Conservation (phyloP, 768 basidiomycete genomes). For the Pisolithus sp. region DNA sequence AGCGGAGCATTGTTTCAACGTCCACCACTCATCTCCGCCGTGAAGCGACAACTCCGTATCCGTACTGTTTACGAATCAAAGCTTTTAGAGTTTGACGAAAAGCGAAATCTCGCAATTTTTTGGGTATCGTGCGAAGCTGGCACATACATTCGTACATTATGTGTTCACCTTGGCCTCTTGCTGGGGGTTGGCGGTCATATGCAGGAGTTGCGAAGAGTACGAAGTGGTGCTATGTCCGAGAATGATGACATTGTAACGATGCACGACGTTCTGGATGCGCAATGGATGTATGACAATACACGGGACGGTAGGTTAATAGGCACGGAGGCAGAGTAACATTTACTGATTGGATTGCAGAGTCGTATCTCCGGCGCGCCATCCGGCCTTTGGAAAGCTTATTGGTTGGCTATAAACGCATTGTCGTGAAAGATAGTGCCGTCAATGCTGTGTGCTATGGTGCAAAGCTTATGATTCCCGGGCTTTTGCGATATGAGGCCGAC, state of each 20-base stretch:
- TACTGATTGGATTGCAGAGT: slow-evolving; percentile 48
- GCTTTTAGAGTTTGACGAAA: slow-evolving; percentile 94
- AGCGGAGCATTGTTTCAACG: slow-evolving; percentile 99
- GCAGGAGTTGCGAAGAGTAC: slow-evolving; percentile 94
- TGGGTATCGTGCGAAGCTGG: slow-evolving; percentile 99
- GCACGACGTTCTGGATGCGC: slow-evolving; percentile 99
- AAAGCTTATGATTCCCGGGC: slow-evolving; percentile 98
- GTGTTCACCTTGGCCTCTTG: slow-evolving; percentile 91
- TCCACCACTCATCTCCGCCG: slow-evolving; percentile 96
- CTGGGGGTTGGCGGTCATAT: slow-evolving; percentile 99
- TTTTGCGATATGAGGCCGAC: slow-evolving; percentile 92
- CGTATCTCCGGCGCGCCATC: slow-evolving; percentile 92
- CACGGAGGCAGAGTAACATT: slow-evolving; percentile 2
- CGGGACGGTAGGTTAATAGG: slow-evolving; percentile 64
- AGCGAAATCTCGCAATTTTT: slow-evolving; percentile 93
- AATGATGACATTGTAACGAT: slow-evolving; percentile 98
- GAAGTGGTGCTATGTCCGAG: slow-evolving; percentile 95
- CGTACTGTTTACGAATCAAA: slow-evolving; percentile 97
- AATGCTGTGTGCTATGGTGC: slow-evolving; percentile 99
- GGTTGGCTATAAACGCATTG: slow-evolving; percentile 95
- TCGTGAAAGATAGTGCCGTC: slow-evolving; percentile 98
- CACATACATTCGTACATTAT: slow-evolving; percentile 92
- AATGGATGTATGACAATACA: slow-evolving; percentile 97
- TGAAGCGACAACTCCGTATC: slow-evolving; percentile 95
- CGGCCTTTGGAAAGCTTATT: slow-evolving; percentile 91